These are phyloP conservation scores for Fusarium multiceps DNA, from an alignment of 2,329 filamentous ascomycete species.

Conservation along the genomic window DNA sequence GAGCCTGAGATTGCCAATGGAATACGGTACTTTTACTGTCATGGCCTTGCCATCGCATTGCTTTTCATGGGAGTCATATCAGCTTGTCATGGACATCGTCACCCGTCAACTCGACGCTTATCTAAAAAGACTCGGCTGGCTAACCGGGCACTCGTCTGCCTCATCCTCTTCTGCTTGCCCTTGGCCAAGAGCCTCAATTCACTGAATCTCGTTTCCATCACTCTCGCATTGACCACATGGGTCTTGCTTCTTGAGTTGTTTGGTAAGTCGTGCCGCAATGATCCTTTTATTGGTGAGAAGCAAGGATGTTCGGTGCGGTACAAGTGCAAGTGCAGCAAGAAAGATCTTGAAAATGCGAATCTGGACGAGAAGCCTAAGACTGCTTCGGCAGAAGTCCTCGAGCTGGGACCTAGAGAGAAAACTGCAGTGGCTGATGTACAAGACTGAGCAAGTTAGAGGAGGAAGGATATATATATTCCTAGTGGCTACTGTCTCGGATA, in stretches of 20 bases:
- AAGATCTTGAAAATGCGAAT: constrained; percentile 50
- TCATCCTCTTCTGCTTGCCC: constrained; percentile 67
- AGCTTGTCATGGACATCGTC: constrained; percentile 66
- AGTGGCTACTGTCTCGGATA: background rate
- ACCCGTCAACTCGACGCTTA: constrained; percentile 60
- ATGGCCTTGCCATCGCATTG: constrained; percentile 67
- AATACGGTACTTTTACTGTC: constrained; percentile 72
- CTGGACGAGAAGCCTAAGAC: constrained; percentile 46
- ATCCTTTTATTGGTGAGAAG: constrained; percentile 57
- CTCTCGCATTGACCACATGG: constrained; percentile 57
- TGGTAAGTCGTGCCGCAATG: constrained; percentile 59
- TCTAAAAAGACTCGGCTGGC: constrained; percentile 62
- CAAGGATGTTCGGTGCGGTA: constrained; percentile 53
- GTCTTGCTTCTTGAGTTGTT: constrained; percentile 62
- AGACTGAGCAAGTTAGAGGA: constrained; percentile 11
- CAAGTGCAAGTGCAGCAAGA: constrained; percentile 55
- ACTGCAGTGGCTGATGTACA: constrained; percentile 41
- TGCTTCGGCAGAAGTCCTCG: constrained; percentile 38
- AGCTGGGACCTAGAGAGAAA: constrained; percentile 41
- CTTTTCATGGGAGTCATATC: constrained; percentile 66
- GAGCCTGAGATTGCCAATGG: constrained; percentile 63
- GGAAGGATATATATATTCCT: background rate
- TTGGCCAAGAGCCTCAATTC: constrained; percentile 59
- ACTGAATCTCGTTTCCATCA: constrained; percentile 58
- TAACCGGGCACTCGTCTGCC: constrained; percentile 61